Conservation (phyloP, 495 filamentous ascomycete genomes). For the Xylaria intraflava region DNA sequence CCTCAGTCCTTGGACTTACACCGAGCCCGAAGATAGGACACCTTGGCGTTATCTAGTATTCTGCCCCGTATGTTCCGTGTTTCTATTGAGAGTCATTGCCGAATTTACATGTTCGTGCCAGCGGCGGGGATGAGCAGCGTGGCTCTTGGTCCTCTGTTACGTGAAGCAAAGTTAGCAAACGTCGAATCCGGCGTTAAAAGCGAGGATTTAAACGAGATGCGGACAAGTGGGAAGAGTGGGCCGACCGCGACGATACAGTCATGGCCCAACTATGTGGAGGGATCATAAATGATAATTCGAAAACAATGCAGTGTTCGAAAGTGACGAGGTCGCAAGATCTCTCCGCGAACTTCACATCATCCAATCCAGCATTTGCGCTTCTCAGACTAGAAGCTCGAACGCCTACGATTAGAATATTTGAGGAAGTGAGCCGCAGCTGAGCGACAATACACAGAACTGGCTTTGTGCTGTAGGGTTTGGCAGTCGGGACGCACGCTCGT, state of each 20-base stretch:
- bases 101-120: constrained; percentile 14
- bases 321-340: too few relatives aligned
- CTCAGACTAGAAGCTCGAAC: too few relatives aligned
- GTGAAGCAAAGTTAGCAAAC: constrained; percentile 24
- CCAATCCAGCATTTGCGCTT: too few relatives aligned
- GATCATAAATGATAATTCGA: constrained; percentile 31
- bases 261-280: constrained; percentile 38
- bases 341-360: too few relatives aligned
- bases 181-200: constrained; percentile 31
- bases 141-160: constrained; percentile 22
- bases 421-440: too few relatives aligned
- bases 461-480: too few relatives aligned
- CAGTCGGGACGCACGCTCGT: too few relatives aligned
- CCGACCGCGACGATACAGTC: constrained; percentile 27
- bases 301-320: constrained; percentile 21
- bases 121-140: constrained; percentile 28
- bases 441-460: too few relatives aligned
- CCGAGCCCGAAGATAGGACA: constrained; percentile 28
- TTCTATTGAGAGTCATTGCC: constrained; percentile 6
- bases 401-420: too few relatives aligned
- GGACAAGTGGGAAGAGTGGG: constrained; percentile 39
- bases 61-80: constrained; percentile 21
- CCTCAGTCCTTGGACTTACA: constrained; percentile 34
- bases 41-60: constrained; percentile 38
- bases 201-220: constrained; percentile 36